Evolutionary conservation across 2,329 filamentous ascomycete genomes (phyloP).

Genomic region (Clonostachys solani): DNA sequence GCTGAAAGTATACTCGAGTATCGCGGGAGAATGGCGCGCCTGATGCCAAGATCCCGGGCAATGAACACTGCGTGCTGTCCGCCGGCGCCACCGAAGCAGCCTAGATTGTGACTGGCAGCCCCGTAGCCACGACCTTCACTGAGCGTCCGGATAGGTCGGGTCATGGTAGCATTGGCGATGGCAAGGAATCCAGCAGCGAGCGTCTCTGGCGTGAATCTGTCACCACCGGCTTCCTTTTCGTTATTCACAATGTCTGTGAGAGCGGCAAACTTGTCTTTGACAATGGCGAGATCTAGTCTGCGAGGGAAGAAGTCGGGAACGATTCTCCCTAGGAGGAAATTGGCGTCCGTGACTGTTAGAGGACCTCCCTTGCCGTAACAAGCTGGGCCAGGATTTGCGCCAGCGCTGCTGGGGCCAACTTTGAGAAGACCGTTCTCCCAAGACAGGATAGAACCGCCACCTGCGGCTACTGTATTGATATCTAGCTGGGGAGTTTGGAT

Average conservation of each 20-base stretch:
- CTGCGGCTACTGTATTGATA: conserved; percentile 63
- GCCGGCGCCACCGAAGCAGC: conserved; percentile 15
- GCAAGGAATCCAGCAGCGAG: conserved; percentile 67
- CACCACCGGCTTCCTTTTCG: conserved; percentile 10
- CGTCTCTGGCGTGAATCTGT: conserved; percentile 11
- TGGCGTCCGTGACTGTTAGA: conserved; percentile 69
- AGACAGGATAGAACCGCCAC: conserved; percentile 50
- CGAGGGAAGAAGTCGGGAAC: conserved; percentile 60
- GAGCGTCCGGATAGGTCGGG: conserved; percentile 53
- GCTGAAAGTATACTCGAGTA: conserved; percentile 27
- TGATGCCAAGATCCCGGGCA: conserved; percentile 21
- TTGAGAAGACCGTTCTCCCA: conserved; percentile 68
- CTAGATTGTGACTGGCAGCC: conserved; percentile 14
- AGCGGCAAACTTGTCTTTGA: conserved; percentile 29
- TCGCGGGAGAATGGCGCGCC: conserved; percentile 19
- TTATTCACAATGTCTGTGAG: conserved; percentile 23
- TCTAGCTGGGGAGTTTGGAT: conserved; percentile 47
- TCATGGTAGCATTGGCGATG: conserved; percentile 73
- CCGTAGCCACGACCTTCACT: conserved; percentile 19
- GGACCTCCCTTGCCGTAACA: conserved; percentile 69
- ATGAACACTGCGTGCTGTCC: conserved; percentile 23
- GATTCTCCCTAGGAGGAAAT: conserved; percentile 60
- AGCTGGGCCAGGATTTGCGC: conserved; percentile 67
- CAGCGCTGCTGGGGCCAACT: conserved; percentile 68
- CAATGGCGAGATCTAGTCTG: conserved; percentile 31